A percentile compares a stretch with the other conserved stretches of the same genome.
Evolutionary conservation across 2,329 filamentous ascomycete genomes (phyloP).

Genomic region (Ascosphaera apis): DNA sequence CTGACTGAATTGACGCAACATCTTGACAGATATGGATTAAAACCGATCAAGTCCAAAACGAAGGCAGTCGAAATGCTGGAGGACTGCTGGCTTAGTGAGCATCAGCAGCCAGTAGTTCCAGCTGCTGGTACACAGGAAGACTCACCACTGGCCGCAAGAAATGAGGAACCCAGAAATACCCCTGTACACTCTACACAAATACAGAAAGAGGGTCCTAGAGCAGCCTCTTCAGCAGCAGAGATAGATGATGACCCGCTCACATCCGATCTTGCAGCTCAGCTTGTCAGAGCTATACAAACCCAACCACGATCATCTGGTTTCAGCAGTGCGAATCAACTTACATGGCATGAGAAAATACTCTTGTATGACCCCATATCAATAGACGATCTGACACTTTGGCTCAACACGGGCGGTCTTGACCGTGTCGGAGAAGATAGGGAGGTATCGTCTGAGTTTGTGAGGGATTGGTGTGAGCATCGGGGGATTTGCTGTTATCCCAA

Average conservation of each 20-base stretch:
- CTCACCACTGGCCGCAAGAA: constrained; percentile 3
- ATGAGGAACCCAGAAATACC: constrained; percentile 5
- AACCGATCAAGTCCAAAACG: constrained; percentile 41
- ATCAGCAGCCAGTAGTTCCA: background rate
- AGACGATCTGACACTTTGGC: constrained; percentile 63
- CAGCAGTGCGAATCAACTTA: constrained; percentile 23
- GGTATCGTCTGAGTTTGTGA: constrained; percentile 41
- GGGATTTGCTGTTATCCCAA: constrained; percentile 67
- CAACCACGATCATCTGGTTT: constrained; percentile 15
- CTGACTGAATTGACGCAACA: constrained; percentile 39
- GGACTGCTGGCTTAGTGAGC: constrained; percentile 37
- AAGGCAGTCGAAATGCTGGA: constrained; percentile 48
- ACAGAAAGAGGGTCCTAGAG: constrained; percentile 2
- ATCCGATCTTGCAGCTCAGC: constrained; percentile 20
- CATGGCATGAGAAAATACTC: constrained; percentile 82
- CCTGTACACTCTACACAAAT: background rate
- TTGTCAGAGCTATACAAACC: constrained; percentile 25
- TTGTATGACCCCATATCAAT: constrained; percentile 79
- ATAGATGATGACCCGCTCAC: constrained; percentile 9
- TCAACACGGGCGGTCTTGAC: constrained; percentile 49
- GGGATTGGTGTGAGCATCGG: constrained; percentile 73
- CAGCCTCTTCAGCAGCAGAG: constrained; percentile 5
- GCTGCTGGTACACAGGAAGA: constrained; percentile 4
- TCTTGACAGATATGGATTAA: constrained; percentile 46
- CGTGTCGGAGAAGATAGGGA: constrained; percentile 42